Evolutionary conservation across 2,329 filamentous ascomycete species (phyloP), one percentile per base, ranked within the genome.

Genomic region (Rhexocercosporidium sp.): DNA sequence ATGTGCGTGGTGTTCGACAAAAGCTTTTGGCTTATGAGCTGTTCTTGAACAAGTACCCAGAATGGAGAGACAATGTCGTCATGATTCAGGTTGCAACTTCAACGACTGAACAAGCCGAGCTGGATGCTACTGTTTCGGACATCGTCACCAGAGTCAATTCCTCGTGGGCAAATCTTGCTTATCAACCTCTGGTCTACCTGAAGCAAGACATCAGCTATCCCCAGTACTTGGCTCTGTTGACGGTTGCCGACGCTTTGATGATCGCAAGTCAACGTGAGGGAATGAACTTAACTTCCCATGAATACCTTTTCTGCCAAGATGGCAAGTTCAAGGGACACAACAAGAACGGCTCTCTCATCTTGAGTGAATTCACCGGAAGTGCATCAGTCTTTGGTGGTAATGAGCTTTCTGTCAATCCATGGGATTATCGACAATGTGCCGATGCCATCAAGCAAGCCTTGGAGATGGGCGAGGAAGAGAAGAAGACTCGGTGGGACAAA

Each of bases 131-230:
- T 0, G 91, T 98, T 27, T 94, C 93, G 1, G 94, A 97, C 77
- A 97, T 98, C 77, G 94, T 97, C 70, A 97, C 93, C 62, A 89
- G 95, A 67, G 95, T 98, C 77, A 97, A 98, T 78, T 96, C 93
- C 0, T 89, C 90, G 0, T 94, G 94, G 84, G 94, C 94, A 7
- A 97, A 94, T 29, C 84, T 98, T 59, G 92, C 93, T 0, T 96
- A 97, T 75, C 94, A 97, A 75, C 95, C 95, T 0, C 86, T 98
- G 12, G 92, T 97, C 6, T 97, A 97, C 79, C 83, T 98, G 62
- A 94, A 96, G 79, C 95, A 98, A 78, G 95, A 98, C 74, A 96
- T 98, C 67, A 90, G 92, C 66, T 97, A 97, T 76, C 85, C 92
- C 0, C 94, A 97, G 77, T 98, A 97, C 75, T 86, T 98, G n/a